phyloP scores from a whole-genome alignment of 108 stramenopile species.

The Cyclotella cryptica region DNA sequence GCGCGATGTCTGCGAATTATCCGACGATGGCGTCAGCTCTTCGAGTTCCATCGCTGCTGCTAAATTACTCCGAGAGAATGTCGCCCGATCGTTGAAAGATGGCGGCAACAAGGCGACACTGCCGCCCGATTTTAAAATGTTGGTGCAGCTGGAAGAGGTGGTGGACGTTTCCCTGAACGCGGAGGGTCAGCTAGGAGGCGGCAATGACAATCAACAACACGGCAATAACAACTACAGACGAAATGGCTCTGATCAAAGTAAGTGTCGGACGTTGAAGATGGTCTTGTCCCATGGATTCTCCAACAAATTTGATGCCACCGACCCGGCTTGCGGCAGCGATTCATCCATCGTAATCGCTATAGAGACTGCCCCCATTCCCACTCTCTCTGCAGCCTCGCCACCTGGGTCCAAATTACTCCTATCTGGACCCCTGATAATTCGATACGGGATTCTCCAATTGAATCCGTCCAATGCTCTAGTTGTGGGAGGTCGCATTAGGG shows the following conservation, averaged over 20 bases:
- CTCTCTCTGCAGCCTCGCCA: slow-evolving; percentile 38
- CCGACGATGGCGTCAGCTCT: slow-evolving; percentile 8
- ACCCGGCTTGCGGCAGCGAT: neutral
- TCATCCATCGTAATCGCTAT: slow-evolving; percentile 44
- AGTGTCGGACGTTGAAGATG: slow-evolving; percentile 58
- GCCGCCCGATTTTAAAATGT: slow-evolving; percentile 48
- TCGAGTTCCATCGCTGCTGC: neutral
- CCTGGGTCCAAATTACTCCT: slow-evolving; percentile 75
- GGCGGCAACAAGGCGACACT: slow-evolving; percentile 32
- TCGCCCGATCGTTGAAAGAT: slow-evolving; percentile 23
- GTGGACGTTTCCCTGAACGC: slow-evolving; percentile 37
- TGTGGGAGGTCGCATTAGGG: slow-evolving; percentile 63
- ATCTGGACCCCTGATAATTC: slow-evolving; percentile 56
- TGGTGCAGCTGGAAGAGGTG: slow-evolving; percentile 81
- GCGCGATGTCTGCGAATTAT: slow-evolving; percentile 64
- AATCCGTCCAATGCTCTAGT: slow-evolving; percentile 63
- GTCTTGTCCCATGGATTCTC: slow-evolving; percentile 58
- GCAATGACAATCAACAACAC: slow-evolving; percentile 2
- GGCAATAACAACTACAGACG: slow-evolving; percentile 8
- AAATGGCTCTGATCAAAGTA: slow-evolving; percentile 14
- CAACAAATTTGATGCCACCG: slow-evolving; percentile 4
- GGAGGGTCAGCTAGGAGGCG: neutral
- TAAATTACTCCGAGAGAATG: slow-evolving; percentile 45
- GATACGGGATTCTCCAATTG: slow-evolving; percentile 63
- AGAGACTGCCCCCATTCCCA: slow-evolving; percentile 60